phyloP scores from a whole-genome alignment of 2,329 filamentous ascomycete species.

The Cladorrhinum sp. region DNA sequence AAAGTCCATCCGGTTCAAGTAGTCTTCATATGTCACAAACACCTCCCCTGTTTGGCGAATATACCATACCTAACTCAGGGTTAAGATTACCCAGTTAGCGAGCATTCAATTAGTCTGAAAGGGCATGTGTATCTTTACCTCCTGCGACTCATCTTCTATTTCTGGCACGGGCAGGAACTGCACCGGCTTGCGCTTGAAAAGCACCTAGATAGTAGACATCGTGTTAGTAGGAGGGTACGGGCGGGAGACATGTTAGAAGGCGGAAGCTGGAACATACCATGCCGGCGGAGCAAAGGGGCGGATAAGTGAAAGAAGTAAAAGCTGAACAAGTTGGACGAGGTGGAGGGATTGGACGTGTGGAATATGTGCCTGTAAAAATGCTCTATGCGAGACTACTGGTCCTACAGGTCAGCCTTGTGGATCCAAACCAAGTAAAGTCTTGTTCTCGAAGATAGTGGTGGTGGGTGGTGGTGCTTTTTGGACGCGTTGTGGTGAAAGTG shows the following conservation, averaged over 20 bases:
- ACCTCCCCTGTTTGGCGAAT: slow-evolving; percentile 88
- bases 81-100: slow-evolving; percentile 12
- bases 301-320: neutral
- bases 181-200: slow-evolving; percentile 95
- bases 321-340: neutral
- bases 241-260: neutral
- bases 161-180: slow-evolving; percentile 70
- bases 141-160: slow-evolving; percentile 75
- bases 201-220: slow-evolving; percentile 59
- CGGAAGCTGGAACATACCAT: slow-evolving; percentile 37
- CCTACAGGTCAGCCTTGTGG: slow-evolving; percentile 19
- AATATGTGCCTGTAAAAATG: neutral
- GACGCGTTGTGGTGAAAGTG: slow-evolving; percentile 28
- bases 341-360: neutral
- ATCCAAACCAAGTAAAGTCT: slow-evolving; percentile 7
- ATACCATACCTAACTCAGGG: slow-evolving; percentile 72
- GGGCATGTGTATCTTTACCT: slow-evolving; percentile 55
- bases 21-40: slow-evolving; percentile 84
- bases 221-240: slow-evolving; percentile 18
- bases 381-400: neutral
- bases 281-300: slow-evolving; percentile 17
- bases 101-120: neutral
- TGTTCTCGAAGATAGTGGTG: neutral
- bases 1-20: slow-evolving; percentile 83
- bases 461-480: slow-evolving; percentile 19